Evolutionary conservation across 257 asterid genomes (phyloP).

Genomic region (Petunia axillaris): DNA sequence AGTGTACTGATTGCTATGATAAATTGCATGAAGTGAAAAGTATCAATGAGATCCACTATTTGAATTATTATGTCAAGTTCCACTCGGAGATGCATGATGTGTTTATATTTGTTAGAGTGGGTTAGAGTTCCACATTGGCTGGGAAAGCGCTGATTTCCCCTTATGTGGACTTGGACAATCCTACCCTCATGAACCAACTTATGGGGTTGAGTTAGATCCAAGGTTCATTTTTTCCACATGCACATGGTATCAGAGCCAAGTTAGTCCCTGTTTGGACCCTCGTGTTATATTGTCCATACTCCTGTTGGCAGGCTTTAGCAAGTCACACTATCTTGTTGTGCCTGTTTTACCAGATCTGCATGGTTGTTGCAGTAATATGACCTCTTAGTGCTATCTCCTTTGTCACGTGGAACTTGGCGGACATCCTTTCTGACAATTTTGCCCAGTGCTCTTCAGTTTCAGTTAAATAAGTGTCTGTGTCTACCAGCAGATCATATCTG

Average conservation of each 20-base stretch:
- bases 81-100: slow-evolving; percentile 10
- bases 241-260: too few species aligned
- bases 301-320: too few species aligned
- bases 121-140: not conserved
- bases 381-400: not conserved
- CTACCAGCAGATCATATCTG: not conserved
- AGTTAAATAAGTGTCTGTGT: too few species aligned
- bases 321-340: not conserved
- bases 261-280: too few species aligned
- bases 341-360: slow-evolving; percentile 5
- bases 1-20: not conserved
- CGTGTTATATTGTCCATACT: too few species aligned
- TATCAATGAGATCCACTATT: not conserved
- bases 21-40: slow-evolving; percentile 13
- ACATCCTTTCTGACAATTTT: not conserved
- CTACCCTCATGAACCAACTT: too few species aligned
- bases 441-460: too few species aligned
- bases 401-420: not conserved
- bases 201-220: too few species aligned
- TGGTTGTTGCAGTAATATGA: slow-evolving; percentile 4
- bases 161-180: too few species aligned
- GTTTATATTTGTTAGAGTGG: slow-evolving; percentile 6
- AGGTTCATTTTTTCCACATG: too few species aligned
- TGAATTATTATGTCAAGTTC: slow-evolving; percentile 5
- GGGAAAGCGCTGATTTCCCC: too few species aligned